Evolutionary conservation across 2,329 filamentous ascomycete genomes (phyloP).

Genomic region (Fusarium goolgardi): DNA sequence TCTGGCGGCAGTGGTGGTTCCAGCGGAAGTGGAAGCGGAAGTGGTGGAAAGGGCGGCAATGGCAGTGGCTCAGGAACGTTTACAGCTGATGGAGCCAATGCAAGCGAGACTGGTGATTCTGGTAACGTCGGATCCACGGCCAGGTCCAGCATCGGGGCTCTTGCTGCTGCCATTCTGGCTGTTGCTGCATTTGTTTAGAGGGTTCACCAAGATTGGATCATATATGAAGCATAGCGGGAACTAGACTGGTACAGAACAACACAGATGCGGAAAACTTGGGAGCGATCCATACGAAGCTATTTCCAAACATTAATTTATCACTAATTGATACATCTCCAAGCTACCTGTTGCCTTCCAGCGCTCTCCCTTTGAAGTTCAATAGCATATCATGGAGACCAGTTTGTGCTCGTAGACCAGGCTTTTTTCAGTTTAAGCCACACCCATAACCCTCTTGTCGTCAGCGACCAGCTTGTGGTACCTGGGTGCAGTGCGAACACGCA

Average conservation of each 20-base stretch:
- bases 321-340: not conserved
- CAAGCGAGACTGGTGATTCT: slow-evolving; percentile 19
- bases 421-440: not conserved
- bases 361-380: too few species aligned
- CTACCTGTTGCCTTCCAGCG: not conserved
- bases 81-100: slow-evolving; percentile 12
- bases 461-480: slow-evolving; percentile 33
- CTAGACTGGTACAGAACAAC: not conserved
- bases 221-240: slow-evolving; percentile 4
- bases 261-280: not conserved
- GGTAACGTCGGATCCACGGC: slow-evolving; percentile 22
- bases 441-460: slow-evolving; percentile 13
- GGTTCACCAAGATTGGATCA: not conserved
- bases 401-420: not conserved
- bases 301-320: slow-evolving; percentile 10
- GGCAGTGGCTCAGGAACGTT: slow-evolving; percentile 5
- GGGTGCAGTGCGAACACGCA: slow-evolving; percentile 36
- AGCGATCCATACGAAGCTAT: slow-evolving; percentile 13
- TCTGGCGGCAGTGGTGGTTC: slow-evolving; percentile 20
- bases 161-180: slow-evolving; percentile 22
- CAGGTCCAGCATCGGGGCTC: slow-evolving; percentile 15
- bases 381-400: too few species aligned
- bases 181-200: slow-evolving; percentile 13
- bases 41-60: not conserved
- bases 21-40: not conserved